Evolutionary conservation across 2,329 filamentous ascomycete genomes (phyloP).

Genomic region (Xylaria sp.): DNA sequence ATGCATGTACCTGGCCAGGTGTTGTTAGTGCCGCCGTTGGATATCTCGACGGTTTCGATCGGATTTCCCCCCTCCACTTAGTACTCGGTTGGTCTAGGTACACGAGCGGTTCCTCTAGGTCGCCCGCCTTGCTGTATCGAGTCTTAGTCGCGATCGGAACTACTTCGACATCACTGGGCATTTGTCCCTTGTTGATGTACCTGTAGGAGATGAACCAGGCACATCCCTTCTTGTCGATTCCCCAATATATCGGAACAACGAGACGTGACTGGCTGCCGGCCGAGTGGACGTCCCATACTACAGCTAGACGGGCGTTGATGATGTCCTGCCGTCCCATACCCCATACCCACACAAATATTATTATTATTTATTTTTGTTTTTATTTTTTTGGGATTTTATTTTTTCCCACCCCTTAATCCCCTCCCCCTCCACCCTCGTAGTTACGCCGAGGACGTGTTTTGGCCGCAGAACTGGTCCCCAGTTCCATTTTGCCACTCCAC

Average conservation of each 20-base stretch:
- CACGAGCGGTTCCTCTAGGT: constrained; percentile 38
- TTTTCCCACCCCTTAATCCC: no score
- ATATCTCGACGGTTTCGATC: constrained; percentile 32
- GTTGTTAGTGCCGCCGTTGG: constrained; percentile 29
- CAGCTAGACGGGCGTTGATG: constrained; percentile 31
- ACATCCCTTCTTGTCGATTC: constrained; percentile 43
- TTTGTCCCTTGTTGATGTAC: constrained; percentile 34
- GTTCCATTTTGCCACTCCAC: constrained; percentile 53
- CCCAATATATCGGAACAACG: constrained; percentile 32
- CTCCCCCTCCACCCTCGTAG: constrained; percentile 30
- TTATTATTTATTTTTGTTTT: constrained; percentile 27
- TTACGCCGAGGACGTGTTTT: constrained; percentile 47
- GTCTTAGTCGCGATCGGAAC: constrained; percentile 47
- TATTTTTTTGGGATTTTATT: no score
- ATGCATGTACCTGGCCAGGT: constrained; percentile 42
- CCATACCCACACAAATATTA: constrained; percentile 19
- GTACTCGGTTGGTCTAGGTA: constrained; percentile 10
- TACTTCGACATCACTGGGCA: constrained; percentile 39
- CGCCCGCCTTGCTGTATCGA: constrained; percentile 40
- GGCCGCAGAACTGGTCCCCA: constrained; percentile 47
- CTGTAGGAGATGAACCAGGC: constrained; percentile 43
- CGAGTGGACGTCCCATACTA: constrained; percentile 34
- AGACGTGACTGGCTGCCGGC: constrained; percentile 38
- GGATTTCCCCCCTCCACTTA: constrained; percentile 43
- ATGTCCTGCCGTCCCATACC: constrained; percentile 24